Percentiles rank a stretch among this genome's conserved stretches.
These are phyloP conservation scores for Phyllosticta citriasiana DNA, from an alignment of 2,329 filamentous ascomycete species.

Conservation along the genomic window DNA sequence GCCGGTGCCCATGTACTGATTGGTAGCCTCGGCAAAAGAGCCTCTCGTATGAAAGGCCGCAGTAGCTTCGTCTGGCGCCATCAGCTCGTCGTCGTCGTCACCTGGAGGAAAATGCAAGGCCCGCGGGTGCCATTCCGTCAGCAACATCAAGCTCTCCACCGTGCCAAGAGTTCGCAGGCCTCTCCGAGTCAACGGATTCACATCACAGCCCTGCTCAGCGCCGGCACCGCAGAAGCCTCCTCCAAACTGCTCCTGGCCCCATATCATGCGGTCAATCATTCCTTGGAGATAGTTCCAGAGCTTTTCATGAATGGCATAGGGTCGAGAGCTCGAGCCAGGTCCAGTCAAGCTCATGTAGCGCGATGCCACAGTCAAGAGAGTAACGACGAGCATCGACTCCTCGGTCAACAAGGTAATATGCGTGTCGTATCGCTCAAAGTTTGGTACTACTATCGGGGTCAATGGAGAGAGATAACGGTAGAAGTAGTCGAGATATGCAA, in stretches of 20 bases:
- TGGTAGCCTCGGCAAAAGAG: not conserved
- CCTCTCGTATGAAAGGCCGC: slow-evolving; percentile 16
- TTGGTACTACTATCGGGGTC: slow-evolving; percentile 86
- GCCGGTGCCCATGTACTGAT: slow-evolving; percentile 49
- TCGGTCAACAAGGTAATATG: slow-evolving; percentile 75
- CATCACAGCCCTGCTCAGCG: slow-evolving; percentile 55
- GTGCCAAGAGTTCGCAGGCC: slow-evolving; percentile 85
- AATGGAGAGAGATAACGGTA: slow-evolving; percentile 84
- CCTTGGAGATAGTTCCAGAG: slow-evolving; percentile 89
- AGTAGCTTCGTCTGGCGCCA: slow-evolving; percentile 50
- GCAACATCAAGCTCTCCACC: slow-evolving; percentile 83
- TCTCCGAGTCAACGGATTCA: slow-evolving; percentile 45
- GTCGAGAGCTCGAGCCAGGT: slow-evolving; percentile 70
- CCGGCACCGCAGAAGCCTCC: slow-evolving; percentile 74
- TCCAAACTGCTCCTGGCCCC: slow-evolving; percentile 93
- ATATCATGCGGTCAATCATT: slow-evolving; percentile 91
- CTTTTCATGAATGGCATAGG: slow-evolving; percentile 87
- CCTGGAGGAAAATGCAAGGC: slow-evolving; percentile 82
- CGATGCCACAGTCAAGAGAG: slow-evolving; percentile 81
- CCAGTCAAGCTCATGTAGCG: slow-evolving; percentile 74
- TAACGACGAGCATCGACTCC: slow-evolving; percentile 87
- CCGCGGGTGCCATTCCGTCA: slow-evolving; percentile 95
- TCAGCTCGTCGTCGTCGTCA: slow-evolving; percentile 54
- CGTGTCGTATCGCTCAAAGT: slow-evolving; percentile 72
- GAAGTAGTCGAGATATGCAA: slow-evolving; percentile 92